Percentiles rank a stretch among this genome's conserved stretches.
Evolutionary conservation across 2,329 filamentous ascomycete genomes (phyloP).

Genomic region (Zymoseptoria tritici): DNA sequence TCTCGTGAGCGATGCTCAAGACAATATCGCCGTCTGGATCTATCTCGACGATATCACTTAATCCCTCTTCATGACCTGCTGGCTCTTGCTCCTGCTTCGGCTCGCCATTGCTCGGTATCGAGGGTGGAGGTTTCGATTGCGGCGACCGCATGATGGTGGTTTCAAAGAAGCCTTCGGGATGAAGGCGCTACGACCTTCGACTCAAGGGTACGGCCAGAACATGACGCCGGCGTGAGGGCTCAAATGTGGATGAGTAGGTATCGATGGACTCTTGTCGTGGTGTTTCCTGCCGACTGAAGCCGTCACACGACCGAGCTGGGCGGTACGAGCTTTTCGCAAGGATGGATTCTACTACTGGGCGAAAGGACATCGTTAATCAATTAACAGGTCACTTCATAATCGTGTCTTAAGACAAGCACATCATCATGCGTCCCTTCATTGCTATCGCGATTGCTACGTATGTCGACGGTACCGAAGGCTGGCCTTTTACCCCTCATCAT

Average conservation of each 20-base stretch:
- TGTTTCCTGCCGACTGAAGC: neutral
- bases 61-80: neutral
- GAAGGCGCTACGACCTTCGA: conserved; percentile 8
- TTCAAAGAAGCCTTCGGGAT: neutral
- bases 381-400: neutral
- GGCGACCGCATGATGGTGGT: neutral
- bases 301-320: neutral
- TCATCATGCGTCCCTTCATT: neutral
- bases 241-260: neutral
- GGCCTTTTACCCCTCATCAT: neutral
- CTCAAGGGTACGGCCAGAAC: conserved; percentile 47
- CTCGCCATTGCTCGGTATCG: neutral
- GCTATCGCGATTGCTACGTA: neutral
- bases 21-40: conserved; percentile 56
- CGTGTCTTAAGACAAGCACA: neutral
- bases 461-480: neutral
- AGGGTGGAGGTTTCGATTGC: neutral
- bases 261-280: neutral
- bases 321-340: neutral
- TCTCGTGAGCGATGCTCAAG: conserved; percentile 59
- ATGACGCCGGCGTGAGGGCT: conserved; percentile 26
- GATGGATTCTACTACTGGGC: neutral
- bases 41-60: conserved; percentile 42
- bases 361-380: too few species aligned
- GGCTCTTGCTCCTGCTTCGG: neutral